These are phyloP conservation scores for Ophiostoma pallidulum DNA, from an alignment of 2,329 filamentous ascomycete genomes.

Conservation along the genomic window DNA sequence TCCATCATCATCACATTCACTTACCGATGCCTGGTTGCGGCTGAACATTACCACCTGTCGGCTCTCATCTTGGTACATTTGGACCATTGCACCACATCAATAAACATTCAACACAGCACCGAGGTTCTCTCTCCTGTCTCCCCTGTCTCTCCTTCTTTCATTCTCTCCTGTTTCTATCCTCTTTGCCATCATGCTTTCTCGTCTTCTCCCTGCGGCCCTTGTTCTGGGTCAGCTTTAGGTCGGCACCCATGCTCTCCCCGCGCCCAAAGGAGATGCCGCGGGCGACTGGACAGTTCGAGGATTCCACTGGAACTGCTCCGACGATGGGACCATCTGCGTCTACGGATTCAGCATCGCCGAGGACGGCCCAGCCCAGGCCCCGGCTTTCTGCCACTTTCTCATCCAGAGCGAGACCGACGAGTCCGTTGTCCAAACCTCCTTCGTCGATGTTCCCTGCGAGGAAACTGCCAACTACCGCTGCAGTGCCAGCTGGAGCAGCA, in stretches of 20 bases:
- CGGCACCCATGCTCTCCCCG: neutral
- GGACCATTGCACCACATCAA: neutral
- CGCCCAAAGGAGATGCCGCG: neutral
- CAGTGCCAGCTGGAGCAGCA: constrained; percentile 17
- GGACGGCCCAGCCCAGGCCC: neutral
- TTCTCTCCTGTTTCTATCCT: neutral
- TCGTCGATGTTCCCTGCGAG: constrained; percentile 13
- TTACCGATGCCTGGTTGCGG: neutral
- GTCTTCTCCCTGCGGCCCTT: constrained; percentile 1
- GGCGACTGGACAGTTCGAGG: constrained; percentile 13
- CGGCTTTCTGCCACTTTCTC: constrained; percentile 11
- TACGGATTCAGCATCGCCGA: constrained; percentile 16
- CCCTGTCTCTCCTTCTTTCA: neutral
- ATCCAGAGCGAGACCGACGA: neutral
- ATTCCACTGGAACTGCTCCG: constrained; percentile 15
- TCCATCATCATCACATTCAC: neutral
- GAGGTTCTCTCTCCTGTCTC: neutral
- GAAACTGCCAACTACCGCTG: constrained; percentile 12
- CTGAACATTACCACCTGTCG: neutral
- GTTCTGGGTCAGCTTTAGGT: constrained; percentile 3
- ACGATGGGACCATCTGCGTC: constrained; percentile 12
- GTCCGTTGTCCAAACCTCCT: constrained; percentile 3
- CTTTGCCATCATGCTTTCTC: constrained; percentile 11
- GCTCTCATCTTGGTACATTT: neutral
- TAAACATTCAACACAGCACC: neutral